Percentiles rank a stretch among this genome's conserved stretches.
Conservation (phyloP, 371 early-diverging fungal genomes). For the Parasitella parasitica region DNA sequence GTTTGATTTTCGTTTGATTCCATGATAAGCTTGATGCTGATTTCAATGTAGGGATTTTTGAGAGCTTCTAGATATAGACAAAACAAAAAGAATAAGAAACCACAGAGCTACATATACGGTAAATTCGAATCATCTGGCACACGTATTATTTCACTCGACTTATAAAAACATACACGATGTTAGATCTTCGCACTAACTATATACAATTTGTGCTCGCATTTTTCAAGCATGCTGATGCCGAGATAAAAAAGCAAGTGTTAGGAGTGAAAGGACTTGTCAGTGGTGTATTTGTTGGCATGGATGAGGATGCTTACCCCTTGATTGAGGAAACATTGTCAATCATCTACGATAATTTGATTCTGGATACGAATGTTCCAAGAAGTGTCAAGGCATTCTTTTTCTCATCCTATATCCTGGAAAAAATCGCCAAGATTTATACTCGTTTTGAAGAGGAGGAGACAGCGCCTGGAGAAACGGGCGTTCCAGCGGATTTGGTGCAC, state of each 20-base stretch:
- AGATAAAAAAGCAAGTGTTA: constrained; percentile 66
- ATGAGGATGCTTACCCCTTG: constrained; percentile 65
- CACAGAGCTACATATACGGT: constrained; percentile 47
- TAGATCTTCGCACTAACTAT: constrained; percentile 64
- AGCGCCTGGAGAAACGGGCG: constrained; percentile 31
- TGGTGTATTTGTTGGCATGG: constrained; percentile 63
- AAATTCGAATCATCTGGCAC: not conserved
- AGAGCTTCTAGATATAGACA: constrained; percentile 47
- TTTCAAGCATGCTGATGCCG: constrained; percentile 67
- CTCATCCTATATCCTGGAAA: constrained; percentile 65
- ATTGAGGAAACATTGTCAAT: constrained; percentile 62
- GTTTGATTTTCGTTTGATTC: not conserved
- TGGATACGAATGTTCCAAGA: constrained; percentile 61
- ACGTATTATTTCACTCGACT: too few species aligned
- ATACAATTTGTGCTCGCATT: constrained; percentile 79
- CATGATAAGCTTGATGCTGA: constrained; percentile 3
- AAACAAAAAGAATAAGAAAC: constrained; percentile 38
- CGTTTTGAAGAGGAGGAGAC: constrained; percentile 50
- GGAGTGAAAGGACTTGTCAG: constrained; percentile 69
- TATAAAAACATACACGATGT: too few species aligned
- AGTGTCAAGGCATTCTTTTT: constrained; percentile 65
- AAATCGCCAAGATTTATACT: constrained; percentile 60
- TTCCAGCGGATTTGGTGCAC: constrained; percentile 67
- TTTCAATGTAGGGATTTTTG: constrained; percentile 40
- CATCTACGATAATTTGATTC: constrained; percentile 59